Evolutionary conservation across 148 eudicot species (phyloP), one percentile per base, ranked within the genome.

Genomic region (Euryodendron excelsum): DNA sequence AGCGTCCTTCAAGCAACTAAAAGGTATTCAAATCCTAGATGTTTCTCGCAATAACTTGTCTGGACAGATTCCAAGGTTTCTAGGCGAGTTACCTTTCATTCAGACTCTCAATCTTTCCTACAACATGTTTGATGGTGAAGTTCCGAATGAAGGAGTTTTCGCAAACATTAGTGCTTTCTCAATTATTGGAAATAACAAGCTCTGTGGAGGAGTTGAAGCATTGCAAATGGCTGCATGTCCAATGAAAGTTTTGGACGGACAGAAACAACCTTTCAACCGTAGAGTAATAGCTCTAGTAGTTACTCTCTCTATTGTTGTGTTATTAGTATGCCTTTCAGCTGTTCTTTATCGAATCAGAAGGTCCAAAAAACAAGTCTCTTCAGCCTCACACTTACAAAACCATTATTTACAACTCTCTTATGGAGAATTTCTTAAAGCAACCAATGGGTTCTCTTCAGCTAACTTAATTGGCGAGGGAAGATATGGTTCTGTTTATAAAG

Each of bases 401-500:
- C 76, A 28, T 20, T 52, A 68, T 37, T 69, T n/a, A 39, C 59
- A 44, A 27, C 11, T 82, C 18, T 74, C 85, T 27, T 83, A 75
- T 33, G 27, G 31, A 45, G 80, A 83, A 4, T 80, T 83, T 48
- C 50, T 23, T 17, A 66, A 13, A 44, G 48, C 81, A 1, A 84
- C 83, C 0, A 72, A 67, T 70, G 83, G 80, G 27, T 84, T 84
- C 64, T 73, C 81, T 67, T 20, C 64, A 34, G 20, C 23, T 0
- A 80, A 80, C 74, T 34, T 84, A 52, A 30, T 84, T 2, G 86
- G 86, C 2, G 31, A 52, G 11, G 86, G 83, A 48, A 50, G 76
- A 27, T 84, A 58, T 31, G 83, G 81, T 1, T 31, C 56, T 14
- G 81, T 84, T 55, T 84, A 72, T 25, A 84, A 84, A 69, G 83